Evolutionary conservation across 2,329 filamentous ascomycete genomes (phyloP), one percentile per base, ranked within the genome.

Genomic region (Pseudocercospora vitis): DNA sequence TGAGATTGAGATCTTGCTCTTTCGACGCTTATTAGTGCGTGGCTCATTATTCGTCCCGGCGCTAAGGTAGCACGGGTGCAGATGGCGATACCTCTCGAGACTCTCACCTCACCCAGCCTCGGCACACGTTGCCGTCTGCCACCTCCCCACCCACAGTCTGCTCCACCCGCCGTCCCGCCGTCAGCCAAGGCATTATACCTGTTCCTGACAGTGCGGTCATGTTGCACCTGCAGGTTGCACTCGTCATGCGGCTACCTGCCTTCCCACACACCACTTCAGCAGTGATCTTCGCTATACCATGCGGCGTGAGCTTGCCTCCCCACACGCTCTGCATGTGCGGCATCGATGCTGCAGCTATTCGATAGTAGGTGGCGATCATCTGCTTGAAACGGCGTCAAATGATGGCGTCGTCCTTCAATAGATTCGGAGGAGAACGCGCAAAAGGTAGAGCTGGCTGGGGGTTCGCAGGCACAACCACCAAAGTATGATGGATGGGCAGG

Each of bases 191-290:
- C 42, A 29, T 45, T 31, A 45, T 8, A 31, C 42, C 26, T 45
- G 42, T 45, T 45, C 42, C 42, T 45, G 21, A 45, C 23, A 19
- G 19, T 28, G 23, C 42, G 12, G 23, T 45, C 42, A 28, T 16
- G 24, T 45, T 28, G 42, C 26, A 45, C 16, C n/a, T 45, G 42
- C 42, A 31, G 28, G 42, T 45, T 45, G 26, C 26, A 31, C 26
- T 45, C 26, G 24, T 45, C 42, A 45, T 45, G 42, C 42, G 42
- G 42, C 42, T 31, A 45, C 19, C 42, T 45, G 24, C 42, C 7
- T 28, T 9, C 23, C 8, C 26, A 19, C 11, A 11, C 24, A 45
- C 42, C 42, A 31, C 42, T 45, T 28, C 12, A 31, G 42, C 23
- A 45, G 42, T 45, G 42, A 45, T 45, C 42, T 28, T 14, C 42